Percentiles rank a stretch among this genome's conserved stretches.
phyloP scores from a whole-genome alignment of 345 rosid genomes.

The Sisymbrium altissimum region DNA sequence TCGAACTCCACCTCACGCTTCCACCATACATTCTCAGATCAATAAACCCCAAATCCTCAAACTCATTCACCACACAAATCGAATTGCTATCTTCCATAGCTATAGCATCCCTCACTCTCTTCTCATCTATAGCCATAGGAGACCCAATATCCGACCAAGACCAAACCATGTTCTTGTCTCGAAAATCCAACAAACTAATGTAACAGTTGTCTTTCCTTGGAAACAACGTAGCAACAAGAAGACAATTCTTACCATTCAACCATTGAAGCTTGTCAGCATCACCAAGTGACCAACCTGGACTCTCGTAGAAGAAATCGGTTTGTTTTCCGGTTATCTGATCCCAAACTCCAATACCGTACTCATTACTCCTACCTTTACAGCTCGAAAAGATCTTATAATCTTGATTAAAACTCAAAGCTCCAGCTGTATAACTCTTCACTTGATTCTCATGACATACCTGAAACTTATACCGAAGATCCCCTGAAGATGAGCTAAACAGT shows the following conservation, averaged over 20 bases:
- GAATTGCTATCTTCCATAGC: constrained; percentile 87
- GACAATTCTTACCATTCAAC: constrained; percentile 64
- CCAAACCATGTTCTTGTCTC: constrained; percentile 88
- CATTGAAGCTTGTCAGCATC: constrained; percentile 94
- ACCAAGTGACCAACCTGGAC: constrained; percentile 85
- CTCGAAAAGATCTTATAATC: constrained; percentile 72
- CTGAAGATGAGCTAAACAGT: constrained; percentile 62
- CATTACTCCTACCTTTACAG: constrained; percentile 90
- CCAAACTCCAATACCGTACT: constrained; percentile 97
- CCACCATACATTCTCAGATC: constrained; percentile 68
- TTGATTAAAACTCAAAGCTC: constrained; percentile 66
- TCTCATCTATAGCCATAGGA: constrained; percentile 58
- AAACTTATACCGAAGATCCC: constrained; percentile 72
- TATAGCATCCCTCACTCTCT: constrained; percentile 87
- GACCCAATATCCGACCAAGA: constrained; percentile 87
- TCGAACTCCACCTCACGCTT: constrained; percentile 91
- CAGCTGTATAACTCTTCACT: constrained; percentile 79
- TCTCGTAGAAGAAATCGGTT: constrained; percentile 82
- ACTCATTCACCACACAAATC: constrained; percentile 89
- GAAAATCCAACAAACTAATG: constrained; percentile 85
- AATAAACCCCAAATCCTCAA: constrained; percentile 90
- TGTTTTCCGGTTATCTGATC: constrained; percentile 84
- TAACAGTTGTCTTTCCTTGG: constrained; percentile 96
- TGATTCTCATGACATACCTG: constrained; percentile 69
- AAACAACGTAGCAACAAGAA: constrained; percentile 88